Conservation (phyloP, 2,329 filamentous ascomycete genomes). For the Ampelomyces quisqualis region DNA sequence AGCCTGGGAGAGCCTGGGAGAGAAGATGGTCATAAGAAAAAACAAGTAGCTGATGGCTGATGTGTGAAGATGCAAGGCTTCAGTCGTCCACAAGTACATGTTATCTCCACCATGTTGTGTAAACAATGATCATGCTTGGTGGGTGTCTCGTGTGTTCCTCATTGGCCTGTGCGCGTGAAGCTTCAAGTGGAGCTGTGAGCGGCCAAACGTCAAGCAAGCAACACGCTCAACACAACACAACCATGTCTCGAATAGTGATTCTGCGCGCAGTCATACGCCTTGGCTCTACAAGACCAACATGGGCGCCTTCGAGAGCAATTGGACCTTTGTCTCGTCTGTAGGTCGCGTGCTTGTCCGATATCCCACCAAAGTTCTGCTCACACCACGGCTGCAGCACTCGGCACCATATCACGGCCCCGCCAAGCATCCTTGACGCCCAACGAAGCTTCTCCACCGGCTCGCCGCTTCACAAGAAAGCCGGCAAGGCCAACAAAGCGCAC, state of each 20-base stretch:
- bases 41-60: neutral
- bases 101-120: too few relatives aligned
- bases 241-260: conserved; percentile 31
- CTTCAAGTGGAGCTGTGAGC: conserved; percentile 2
- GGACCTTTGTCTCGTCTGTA: conserved; percentile 30
- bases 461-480: conserved; percentile 54
- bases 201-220: neutral
- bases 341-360: conserved; percentile 10
- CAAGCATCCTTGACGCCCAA: conserved; percentile 8
- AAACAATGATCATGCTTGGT: too few relatives aligned
- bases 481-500: conserved; percentile 50
- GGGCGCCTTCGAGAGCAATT: conserved; percentile 20
- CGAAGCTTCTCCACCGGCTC: conserved; percentile 49
- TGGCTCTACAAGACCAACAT: conserved; percentile 16
- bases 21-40: neutral
- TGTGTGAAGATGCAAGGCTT: too few relatives aligned
- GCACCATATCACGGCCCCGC: conserved; percentile 8
- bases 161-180: conserved; percentile 8
- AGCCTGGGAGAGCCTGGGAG: neutral
- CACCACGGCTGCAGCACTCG: conserved; percentile 11
- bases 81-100: too few relatives aligned
- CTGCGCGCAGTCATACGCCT: conserved; percentile 24
- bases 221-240: neutral
- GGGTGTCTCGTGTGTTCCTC: neutral
- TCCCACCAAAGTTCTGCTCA: conserved; percentile 5